Evolutionary conservation across 306 rosid genomes (phyloP).

Genomic region (Clitoria ternatea): DNA sequence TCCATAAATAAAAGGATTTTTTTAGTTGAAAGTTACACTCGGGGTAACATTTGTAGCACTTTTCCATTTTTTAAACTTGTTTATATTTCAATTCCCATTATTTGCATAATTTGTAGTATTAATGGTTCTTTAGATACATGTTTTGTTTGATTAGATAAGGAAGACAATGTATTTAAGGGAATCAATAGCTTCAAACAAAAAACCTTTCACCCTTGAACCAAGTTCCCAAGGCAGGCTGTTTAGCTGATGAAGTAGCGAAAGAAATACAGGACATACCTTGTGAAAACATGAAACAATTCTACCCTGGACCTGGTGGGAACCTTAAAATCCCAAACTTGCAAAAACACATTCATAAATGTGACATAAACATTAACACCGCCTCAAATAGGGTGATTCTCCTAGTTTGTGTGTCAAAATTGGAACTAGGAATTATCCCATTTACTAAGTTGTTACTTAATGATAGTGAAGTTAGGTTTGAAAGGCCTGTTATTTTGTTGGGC

Average conservation of each 20-base stretch:
- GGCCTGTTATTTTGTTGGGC: too few species aligned
- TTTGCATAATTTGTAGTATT: too few species aligned
- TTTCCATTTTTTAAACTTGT: too few species aligned
- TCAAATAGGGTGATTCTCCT: slow-evolving; percentile 53
- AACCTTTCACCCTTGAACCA: slow-evolving; percentile 34
- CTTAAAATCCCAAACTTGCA: slow-evolving; percentile 34
- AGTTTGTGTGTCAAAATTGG: slow-evolving; percentile 50
- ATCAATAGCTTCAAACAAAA: slow-evolving; percentile 49
- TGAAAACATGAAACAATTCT: slow-evolving; percentile 31
- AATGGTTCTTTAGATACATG: neutral
- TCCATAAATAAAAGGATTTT: too few species aligned
- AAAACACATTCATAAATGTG: slow-evolving; percentile 45
- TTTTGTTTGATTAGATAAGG: slow-evolving; percentile 41
- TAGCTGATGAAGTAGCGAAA: slow-evolving; percentile 62
- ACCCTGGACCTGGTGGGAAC: slow-evolving; percentile 23
- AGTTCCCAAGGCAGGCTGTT: slow-evolving; percentile 55
- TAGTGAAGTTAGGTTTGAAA: too few species aligned
- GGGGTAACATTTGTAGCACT: too few species aligned
- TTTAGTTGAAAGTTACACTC: too few species aligned
- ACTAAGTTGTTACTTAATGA: too few species aligned
- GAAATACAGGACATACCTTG: slow-evolving; percentile 59
- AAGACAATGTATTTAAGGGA: slow-evolving; percentile 65
- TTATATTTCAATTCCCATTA: too few species aligned
- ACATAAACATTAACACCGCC: slow-evolving; percentile 42
- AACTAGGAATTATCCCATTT: too few species aligned